Base-by-base conservation (phyloP, 1,284 basidiomycete genomes). In the Malassezia restricta region DNA sequence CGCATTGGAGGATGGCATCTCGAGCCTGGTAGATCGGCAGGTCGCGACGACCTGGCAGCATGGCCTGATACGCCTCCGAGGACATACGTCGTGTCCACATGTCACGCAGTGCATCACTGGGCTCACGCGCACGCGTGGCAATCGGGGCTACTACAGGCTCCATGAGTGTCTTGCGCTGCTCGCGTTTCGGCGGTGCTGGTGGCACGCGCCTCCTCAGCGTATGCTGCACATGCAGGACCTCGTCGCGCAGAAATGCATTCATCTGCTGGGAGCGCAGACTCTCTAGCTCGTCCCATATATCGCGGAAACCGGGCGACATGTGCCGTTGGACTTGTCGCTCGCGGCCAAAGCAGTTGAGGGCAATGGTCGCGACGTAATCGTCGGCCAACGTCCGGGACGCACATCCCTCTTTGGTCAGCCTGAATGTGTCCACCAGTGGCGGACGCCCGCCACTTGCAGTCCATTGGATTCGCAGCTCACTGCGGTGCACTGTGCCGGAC, bases 241-340 rank as follows among this genome's bases (percentile, higher is more conserved):
- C 61, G 8, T 74, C 75, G 29, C 86, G 78, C 67, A 89, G 88
- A 33, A 77, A 78, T 15, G 70, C 74, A 56, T 89, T 82, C 46
- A 85, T 82, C 40, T 77, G 77, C 8, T 73, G 64, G 63, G 83
- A 85, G 55, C 86, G 78, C 29, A 76, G 75, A 5, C 68, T 73
- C 64, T 91, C 87, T 20, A 96, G 76, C 74, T 95, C 88, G 54
- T 89, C 85, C 94, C 94, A 99, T 35, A 96, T 76, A 66, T 90
- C 86, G 52, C 89, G 80, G 72, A 84, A 94, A 8, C 81, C 79
- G 0, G 83, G 78, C n/a, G 90, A 87, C 20, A 98, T 77, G 28
- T 65, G 62, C 15, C 74, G 67, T 54, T 75, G 65, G 1, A 64
- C 59, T 6, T 70, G 64, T 30, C 68, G 64, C 47, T 69, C 68